Evolutionary conservation across 2,329 filamentous ascomycete genomes (phyloP).

Genomic region (Monosporascus ibericus): DNA sequence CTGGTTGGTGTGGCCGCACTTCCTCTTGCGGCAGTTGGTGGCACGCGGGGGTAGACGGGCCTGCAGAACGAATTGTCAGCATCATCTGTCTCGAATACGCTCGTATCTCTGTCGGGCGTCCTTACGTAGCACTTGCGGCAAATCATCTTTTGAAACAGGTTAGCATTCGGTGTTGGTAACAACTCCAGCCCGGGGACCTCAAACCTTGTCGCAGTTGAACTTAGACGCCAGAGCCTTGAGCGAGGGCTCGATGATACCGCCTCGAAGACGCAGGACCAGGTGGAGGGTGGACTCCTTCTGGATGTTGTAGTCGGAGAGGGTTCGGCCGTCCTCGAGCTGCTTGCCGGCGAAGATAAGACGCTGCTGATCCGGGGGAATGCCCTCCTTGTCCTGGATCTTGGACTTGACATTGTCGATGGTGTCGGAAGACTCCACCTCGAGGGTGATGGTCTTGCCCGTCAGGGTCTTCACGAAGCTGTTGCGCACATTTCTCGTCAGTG

Average conservation of each 20-base stretch:
- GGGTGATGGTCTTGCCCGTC: conserved; percentile 99
- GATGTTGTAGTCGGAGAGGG: conserved; percentile 81
- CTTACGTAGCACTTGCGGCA: conserved; percentile 99
- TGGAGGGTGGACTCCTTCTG: conserved; percentile 99
- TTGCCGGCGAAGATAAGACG: too few relatives aligned
- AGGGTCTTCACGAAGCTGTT: conserved; percentile 99
- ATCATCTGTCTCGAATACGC: neutral
- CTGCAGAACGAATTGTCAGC: conserved; percentile 24
- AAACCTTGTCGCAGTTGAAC: conserved; percentile 94
- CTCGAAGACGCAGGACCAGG: conserved; percentile 96
- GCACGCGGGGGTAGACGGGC: conserved; percentile 92
- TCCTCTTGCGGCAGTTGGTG: conserved; percentile 99
- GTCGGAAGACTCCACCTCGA: too few relatives aligned
- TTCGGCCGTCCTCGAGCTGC: too few relatives aligned
- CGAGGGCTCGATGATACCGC: conserved; percentile 98
- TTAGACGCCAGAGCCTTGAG: conserved; percentile 97
- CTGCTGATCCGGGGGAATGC: too few relatives aligned
- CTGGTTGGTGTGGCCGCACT: conserved; percentile 99
- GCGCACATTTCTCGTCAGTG: conserved; percentile 19
- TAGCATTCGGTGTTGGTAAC: too few relatives aligned
- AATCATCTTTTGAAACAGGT: conserved; percentile 55
- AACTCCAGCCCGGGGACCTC: conserved; percentile 22
- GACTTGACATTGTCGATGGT: too few relatives aligned
- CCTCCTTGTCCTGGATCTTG: too few relatives aligned
- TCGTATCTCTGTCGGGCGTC: conserved; percentile 21